Base-by-base conservation (phyloP, 306 rosid species). In the Biancaea sappan region DNA sequence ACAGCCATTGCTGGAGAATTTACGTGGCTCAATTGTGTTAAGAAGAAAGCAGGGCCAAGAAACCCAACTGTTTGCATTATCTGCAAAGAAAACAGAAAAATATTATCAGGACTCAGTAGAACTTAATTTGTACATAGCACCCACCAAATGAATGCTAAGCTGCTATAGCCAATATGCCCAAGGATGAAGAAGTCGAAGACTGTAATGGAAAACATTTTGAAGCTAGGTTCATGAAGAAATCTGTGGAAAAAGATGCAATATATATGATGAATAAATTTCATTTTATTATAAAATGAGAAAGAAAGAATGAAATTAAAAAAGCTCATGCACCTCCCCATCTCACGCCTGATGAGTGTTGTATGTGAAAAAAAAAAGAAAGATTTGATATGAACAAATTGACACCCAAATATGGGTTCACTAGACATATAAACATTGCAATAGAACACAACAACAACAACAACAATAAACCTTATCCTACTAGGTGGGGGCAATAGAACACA, bases 21-120 rank as follows among this genome's bases (percentile, higher is more conserved):
- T 13, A 92, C 50, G 52, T 90, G 97, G 88, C 98, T 95, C 91
- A 95, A 76, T 73, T 95, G 99, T 74, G 99, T 92, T 50, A 95
- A 83, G 92, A 95, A 95, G 87, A 95, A 95, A 77, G 99, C 99
- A 43, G 99, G 99, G 69, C 99, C 99, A 52, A 94, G 96, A 88
- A 95, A 95, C 53, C 99, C 99, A 82, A 95, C 71, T 58, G 96
- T 88, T 85, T 92, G 99, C 99, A 95, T 95, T 79, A 92, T 87
- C 99, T 95, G 88, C 77, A 72, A 63, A 72, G 18, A 66, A 41
- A 3, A 8, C 32, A 37, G 74, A 79, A 63, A 58, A 44, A 61
- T 29, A 66, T 16, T 8, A 43, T 65, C 44, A 74, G 62, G 67
- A 41, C 26, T 48, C 32, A 10, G 78, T 41, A 64, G 35, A 73